phyloP scores from a whole-genome alignment of 768 basidiomycete genomes.

The Dioszegia aurantiaca region DNA sequence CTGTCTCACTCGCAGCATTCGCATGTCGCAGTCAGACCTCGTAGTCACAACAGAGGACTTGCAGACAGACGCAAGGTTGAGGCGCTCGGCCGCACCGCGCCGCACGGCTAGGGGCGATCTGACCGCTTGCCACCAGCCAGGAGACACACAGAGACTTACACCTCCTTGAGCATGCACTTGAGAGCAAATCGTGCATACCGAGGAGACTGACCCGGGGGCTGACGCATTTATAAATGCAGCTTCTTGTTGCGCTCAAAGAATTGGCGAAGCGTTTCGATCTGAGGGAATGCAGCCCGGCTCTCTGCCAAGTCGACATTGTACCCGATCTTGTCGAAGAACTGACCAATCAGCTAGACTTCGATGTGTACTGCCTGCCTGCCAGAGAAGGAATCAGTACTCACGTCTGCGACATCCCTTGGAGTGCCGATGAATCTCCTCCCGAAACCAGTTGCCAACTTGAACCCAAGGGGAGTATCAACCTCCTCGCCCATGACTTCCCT shows the following conservation, averaged over 20 bases:
- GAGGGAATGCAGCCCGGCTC: conserved; percentile 18
- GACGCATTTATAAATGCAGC: neutral
- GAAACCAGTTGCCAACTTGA: conserved; percentile 20
- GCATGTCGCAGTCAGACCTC: too few species aligned
- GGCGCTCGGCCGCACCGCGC: too few species aligned
- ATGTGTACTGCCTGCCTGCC: too few species aligned
- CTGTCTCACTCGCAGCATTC: too few species aligned
- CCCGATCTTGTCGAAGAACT: conserved; percentile 32
- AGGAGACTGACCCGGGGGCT: too few species aligned
- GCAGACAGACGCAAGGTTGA: too few species aligned
- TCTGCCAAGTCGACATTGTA: conserved; percentile 23
- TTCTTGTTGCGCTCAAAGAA: conserved; percentile 23
- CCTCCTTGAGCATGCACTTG: too few species aligned
- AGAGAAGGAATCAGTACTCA: conserved; percentile 9
- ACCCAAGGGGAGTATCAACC: conserved; percentile 8
- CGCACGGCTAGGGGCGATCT: too few species aligned
- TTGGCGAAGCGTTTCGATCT: conserved; percentile 23
- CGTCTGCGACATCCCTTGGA: conserved; percentile 10
- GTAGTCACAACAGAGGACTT: too few species aligned
- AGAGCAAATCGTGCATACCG: too few species aligned
- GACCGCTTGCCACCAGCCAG: too few species aligned
- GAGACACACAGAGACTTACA: too few species aligned
- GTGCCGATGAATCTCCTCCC: conserved; percentile 14
- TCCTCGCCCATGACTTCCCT: conserved; percentile 17
- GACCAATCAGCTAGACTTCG: conserved; percentile 9